Evolutionary conservation across 2,329 filamentous ascomycete genomes (phyloP), one percentile per base, ranked within the genome.

Genomic region (Colletotrichum sojae): DNA sequence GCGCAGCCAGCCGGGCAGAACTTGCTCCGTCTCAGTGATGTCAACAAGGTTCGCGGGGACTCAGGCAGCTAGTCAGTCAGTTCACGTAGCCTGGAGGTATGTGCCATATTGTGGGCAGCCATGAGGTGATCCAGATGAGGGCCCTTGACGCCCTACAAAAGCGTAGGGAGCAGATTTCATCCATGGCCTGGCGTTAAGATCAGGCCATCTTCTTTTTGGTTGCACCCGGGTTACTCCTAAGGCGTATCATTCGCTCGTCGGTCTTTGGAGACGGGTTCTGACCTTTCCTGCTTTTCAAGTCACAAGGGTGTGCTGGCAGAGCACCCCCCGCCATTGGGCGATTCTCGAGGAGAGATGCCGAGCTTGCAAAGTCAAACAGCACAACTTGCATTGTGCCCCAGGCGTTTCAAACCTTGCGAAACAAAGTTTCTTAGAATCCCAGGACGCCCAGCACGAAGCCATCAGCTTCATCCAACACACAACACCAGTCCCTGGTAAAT

Each of bases 31-130:
- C 12, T 18, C 18, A 15, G 43, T n/a, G 40, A 8, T 13, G 16
- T 25, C 8, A 40, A 51, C n/a, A 62, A 16, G 45, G 57, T 67
- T 67, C 31, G 10, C 3, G 22, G 10, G 2, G 9, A n/a, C 15
- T 8, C 20, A 6, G 8, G 43, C 20, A 49, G 56, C 57, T 56
- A 62, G 63, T 62, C 63, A 67, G 49, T 15, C 22, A 39, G 6
- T 48, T 13, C n/a, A 15, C n/a, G 25, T 55, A 10, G 31, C 10
- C 2, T 13, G 16, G 45, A 51, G 39, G 13, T n/a, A 20, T 31
- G 39, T 8, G 6, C 15, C 8, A 43, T 31, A 8, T 22, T 5
- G 46, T 16, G 18, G 13, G 12, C 16, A 49, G 27, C 6, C 18
- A 22, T 25, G 4, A 25, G 22, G 22, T 25, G 22, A 5, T 5